Percentiles rank a stretch among this genome's conserved stretches.
These are phyloP conservation scores for Papiliotrema nemorosa DNA, from an alignment of 1,284 basidiomycete species.

Conservation along the genomic window DNA sequence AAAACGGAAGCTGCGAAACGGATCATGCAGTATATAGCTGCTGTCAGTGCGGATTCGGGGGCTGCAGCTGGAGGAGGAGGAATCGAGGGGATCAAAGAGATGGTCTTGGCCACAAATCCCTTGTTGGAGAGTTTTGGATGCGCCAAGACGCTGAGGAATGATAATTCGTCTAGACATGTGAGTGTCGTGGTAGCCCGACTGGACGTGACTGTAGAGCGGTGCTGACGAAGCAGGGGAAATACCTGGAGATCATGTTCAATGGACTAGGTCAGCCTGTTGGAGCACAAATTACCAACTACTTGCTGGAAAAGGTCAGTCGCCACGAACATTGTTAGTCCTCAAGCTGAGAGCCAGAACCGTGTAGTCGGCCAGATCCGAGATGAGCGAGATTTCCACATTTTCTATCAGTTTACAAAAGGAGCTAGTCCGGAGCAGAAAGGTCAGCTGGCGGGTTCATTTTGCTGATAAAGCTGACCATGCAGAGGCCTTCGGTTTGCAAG, in stretches of 20 bases:
- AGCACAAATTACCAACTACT: slow-evolving; percentile 97
- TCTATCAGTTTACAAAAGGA: slow-evolving; percentile 98
- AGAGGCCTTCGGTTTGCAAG: slow-evolving; percentile 96
- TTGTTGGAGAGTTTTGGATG: slow-evolving; percentile 97
- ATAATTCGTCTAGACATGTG: slow-evolving; percentile 97
- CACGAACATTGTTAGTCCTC: neutral
- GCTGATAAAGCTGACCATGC: slow-evolving; percentile 15
- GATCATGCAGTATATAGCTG: slow-evolving; percentile 99
- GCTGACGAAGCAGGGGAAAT: slow-evolving; percentile 78
- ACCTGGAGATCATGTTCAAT: slow-evolving; percentile 99
- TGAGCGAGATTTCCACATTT: slow-evolving; percentile 98
- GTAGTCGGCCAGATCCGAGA: slow-evolving; percentile 96
- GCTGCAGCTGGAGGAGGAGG: slow-evolving; percentile 61
- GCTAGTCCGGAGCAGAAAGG: slow-evolving; percentile 84
- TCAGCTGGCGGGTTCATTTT: slow-evolving; percentile 41
- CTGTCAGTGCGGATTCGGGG: slow-evolving; percentile 64
- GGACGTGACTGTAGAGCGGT: slow-evolving; percentile 6
- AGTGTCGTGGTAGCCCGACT: slow-evolving; percentile 39
- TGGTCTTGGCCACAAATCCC: slow-evolving; percentile 99
- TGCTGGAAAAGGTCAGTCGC: slow-evolving; percentile 74
- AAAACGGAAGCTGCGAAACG: slow-evolving; percentile 97
- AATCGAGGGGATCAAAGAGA: slow-evolving; percentile 97
- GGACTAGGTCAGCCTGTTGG: slow-evolving; percentile 87
- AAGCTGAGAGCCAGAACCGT: slow-evolving; percentile 57
- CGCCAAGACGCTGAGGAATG: slow-evolving; percentile 97